phyloP scores from a whole-genome alignment of 2,329 filamentous ascomycete genomes.

The Calonectria ilicicola region DNA sequence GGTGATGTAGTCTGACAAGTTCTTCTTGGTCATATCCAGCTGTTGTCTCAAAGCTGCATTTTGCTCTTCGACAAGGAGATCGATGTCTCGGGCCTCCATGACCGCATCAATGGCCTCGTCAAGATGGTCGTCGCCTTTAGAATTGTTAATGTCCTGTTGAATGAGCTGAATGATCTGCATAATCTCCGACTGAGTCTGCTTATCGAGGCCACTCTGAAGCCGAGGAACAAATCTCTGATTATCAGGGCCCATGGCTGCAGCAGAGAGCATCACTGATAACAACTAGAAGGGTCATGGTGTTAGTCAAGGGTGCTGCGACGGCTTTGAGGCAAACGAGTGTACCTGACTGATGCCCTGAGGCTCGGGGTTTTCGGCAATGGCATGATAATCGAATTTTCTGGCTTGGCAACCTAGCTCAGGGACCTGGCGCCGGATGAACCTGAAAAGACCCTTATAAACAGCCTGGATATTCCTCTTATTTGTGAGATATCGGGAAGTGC shows the following conservation, averaged over 20 bases:
- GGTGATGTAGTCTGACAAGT: conserved; percentile 69
- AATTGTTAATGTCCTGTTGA: conserved; percentile 52
- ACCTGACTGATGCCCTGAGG: conserved; percentile 66
- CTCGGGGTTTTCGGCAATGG: conserved; percentile 68
- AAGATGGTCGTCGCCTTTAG: conserved; percentile 52
- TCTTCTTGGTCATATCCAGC: conserved; percentile 66
- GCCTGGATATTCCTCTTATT: conserved; percentile 65
- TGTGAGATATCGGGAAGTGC: conserved; percentile 58
- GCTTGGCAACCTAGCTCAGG: conserved; percentile 64
- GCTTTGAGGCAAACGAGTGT: conserved; percentile 33
- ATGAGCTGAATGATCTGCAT: conserved; percentile 59
- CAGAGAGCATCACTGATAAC: conserved; percentile 70
- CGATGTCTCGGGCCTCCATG: conserved; percentile 63
- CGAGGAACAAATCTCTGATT: conserved; percentile 64
- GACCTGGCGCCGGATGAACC: conserved; percentile 66
- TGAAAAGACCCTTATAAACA: conserved; percentile 65
- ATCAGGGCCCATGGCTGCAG: conserved; percentile 71
- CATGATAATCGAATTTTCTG: conserved; percentile 67
- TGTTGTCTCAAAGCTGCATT: conserved; percentile 63
- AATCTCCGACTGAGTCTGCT: conserved; percentile 57
- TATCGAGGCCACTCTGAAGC: conserved; percentile 57
- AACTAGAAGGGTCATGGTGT: conserved; percentile 59
- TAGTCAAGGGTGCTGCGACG: conserved; percentile 32
- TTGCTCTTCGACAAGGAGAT: conserved; percentile 68
- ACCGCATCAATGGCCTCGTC: conserved; percentile 55